Conservation (phyloP, 345 rosid genomes). For the Melastoma malabathricum region DNA sequence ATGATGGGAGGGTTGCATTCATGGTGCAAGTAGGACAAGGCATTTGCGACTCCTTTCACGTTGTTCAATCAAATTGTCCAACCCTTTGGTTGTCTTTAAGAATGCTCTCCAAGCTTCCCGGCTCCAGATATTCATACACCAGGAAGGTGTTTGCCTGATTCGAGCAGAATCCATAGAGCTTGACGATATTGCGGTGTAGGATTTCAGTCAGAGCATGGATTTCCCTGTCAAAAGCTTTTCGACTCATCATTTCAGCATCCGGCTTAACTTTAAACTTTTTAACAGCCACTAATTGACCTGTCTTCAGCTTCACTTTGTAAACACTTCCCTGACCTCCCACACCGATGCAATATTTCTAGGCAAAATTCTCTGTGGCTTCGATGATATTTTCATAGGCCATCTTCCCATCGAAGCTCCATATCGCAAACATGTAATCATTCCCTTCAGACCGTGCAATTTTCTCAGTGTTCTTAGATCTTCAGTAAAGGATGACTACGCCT, state of each 20-base stretch:
- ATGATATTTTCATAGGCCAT: conserved; percentile 14
- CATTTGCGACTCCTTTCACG: conserved; percentile 13
- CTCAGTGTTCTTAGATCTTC: not conserved
- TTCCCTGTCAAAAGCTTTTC: conserved; percentile 10
- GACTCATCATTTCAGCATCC: not conserved
- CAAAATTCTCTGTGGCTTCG: conserved; percentile 17
- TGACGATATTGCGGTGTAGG: conserved; percentile 14
- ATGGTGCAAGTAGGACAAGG: conserved; percentile 15
- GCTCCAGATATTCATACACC: conserved; percentile 12
- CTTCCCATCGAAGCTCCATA: conserved; percentile 19
- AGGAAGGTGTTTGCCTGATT: not conserved
- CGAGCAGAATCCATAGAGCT: conserved; percentile 12
- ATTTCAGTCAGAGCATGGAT: conserved; percentile 10
- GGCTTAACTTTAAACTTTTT: conserved; percentile 8
- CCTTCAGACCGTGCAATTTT: not conserved
- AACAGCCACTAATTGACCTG: conserved; percentile 15
- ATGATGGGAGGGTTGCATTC: conserved; percentile 13
- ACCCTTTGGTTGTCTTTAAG: conserved; percentile 7
- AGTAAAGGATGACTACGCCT: conserved; percentile 5
- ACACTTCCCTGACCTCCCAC: conserved; percentile 23
- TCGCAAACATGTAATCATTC: conserved; percentile 8
- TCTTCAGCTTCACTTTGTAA: conserved; percentile 17
- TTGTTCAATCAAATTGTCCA: conserved; percentile 10
- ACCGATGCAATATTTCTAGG: conserved; percentile 18
- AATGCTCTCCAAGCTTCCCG: conserved; percentile 11